Evolutionary conservation across 139 green algal genomes (phyloP), one percentile per base, ranked within the genome.

Genomic region (Chlorella vulgaris): DNA sequence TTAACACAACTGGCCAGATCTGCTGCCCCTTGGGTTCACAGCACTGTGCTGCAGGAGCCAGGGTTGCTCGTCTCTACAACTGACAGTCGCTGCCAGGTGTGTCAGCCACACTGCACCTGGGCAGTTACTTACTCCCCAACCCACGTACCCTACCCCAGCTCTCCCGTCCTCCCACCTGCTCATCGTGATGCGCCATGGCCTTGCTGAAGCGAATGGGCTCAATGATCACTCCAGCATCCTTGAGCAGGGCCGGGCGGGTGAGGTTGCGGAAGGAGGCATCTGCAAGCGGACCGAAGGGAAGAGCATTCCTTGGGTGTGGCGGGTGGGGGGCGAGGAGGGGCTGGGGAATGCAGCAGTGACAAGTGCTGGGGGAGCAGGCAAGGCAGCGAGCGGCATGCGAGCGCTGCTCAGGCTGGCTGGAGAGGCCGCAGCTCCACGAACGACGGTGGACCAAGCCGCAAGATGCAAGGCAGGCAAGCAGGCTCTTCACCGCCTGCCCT

Each of bases 171-270:
- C 69, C 29, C 33, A 74, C 61, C 76, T 74, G 58, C 55, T 81
- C 61, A 40, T 74, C 40, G 35, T 82, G 28, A 33, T 82, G 22
- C 24, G 77, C 77, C 63, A 82, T 66, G 4, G 42, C 40, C 65
- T 82, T 82, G 36, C 62, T 76, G 77, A 76, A 82, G 33, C 85
- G 87, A 18, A 94, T 71, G 22, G 94, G 94, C 47, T 93, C 51
- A 39, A 97, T 97, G 29, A 96, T 82, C 10, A 93, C 87, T 13
- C 94, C 94, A 0, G 91, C 85, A 38, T 88, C 81, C 89, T 95
- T 96, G 28, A 96, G 68, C n/a, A 97, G 82, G 0, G 90, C 88
- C 15, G 94, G 94, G 13, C 93, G 89, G 0, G 91, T 98, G 28
- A 98, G 81, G 69, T 98, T 88, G 74, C 89, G 83, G 84, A 93